Percentiles rank a stretch among this genome's conserved stretches.
Conservation (phyloP, 75 land plant genomes). For the Pseudotsuga menziesii region DNA sequence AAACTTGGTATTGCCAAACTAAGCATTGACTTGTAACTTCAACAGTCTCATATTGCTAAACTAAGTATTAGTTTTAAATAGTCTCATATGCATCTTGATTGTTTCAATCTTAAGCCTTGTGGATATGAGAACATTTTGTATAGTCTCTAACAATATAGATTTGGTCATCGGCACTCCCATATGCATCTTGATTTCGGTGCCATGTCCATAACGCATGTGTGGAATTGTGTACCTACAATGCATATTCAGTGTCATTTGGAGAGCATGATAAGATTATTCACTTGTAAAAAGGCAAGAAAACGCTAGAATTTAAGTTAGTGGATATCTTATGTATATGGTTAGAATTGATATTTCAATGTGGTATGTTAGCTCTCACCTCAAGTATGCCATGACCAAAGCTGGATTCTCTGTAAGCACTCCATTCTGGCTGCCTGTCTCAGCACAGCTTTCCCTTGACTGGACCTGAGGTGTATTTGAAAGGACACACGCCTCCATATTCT, state of each 20-base stretch:
- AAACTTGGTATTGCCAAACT: too few species aligned
- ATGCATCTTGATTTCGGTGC: constrained; percentile 88
- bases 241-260: background rate
- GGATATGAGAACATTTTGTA: too few species aligned
- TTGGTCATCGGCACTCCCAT: constrained; percentile 65
- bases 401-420: constrained; percentile 94
- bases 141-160: constrained; percentile 65
- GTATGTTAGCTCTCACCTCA: constrained; percentile 38
- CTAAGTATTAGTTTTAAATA: too few species aligned
- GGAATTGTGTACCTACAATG: constrained; percentile 65
- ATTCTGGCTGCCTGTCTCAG: constrained; percentile 88
- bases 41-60: too few species aligned
- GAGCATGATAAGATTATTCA: background rate
- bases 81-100: too few species aligned
- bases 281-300: background rate
- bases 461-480: constrained; percentile 74
- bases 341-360: too few species aligned
- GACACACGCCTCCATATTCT: constrained; percentile 49
- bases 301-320: background rate
- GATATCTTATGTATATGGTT: too few species aligned
- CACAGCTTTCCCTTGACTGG: constrained; percentile 87
- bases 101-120: too few species aligned
- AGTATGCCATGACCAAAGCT: constrained; percentile 98
- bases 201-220: constrained; percentile 93
- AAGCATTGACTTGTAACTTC: too few species aligned